Percentiles rank a stretch among this genome's conserved stretches.
Evolutionary conservation across 805 yeast species (phyloP).

Genomic region (Candida sithepensis): DNA sequence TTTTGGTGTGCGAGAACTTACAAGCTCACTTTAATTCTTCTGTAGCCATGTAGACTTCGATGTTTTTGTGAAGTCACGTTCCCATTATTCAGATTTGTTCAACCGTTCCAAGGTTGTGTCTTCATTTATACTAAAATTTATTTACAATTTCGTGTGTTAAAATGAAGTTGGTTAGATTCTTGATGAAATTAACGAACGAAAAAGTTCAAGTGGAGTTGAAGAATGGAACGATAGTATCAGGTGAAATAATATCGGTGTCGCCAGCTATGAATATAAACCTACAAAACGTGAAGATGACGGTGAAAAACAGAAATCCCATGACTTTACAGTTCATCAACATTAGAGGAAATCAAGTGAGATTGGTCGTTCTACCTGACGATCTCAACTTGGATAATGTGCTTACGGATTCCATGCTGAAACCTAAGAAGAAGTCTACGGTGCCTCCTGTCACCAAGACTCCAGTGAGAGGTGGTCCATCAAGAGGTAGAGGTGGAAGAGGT

Average conservation of each 20-base stretch:
- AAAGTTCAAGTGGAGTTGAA: constrained; percentile 88
- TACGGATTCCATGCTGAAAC: constrained; percentile 45
- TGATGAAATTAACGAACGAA: constrained; percentile 82
- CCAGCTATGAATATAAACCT: constrained; percentile 89
- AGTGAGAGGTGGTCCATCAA: constrained; percentile 20
- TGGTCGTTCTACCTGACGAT: constrained; percentile 81
- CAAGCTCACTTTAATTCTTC: no score
- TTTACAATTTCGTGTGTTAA: not conserved
- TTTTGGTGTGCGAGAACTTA: no score
- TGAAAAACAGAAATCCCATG: constrained; percentile 65
- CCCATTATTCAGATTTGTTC: no score
- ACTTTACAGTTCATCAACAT: constrained; percentile 74
- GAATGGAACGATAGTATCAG: constrained; percentile 84
- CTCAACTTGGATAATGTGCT: constrained; percentile 66
- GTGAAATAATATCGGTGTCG: constrained; percentile 78
- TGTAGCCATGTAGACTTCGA: no score
- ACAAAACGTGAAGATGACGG: constrained; percentile 75
- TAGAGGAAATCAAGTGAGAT: constrained; percentile 85
- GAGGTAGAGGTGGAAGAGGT: constrained; percentile 26
- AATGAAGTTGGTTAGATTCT: constrained; percentile 70
- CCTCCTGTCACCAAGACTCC: constrained; percentile 30
- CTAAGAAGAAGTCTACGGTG: constrained; percentile 40
- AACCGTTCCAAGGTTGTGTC: no score
- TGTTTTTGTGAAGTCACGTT: no score
- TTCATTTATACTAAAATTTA: not conserved